Evolutionary conservation across 1,284 basidiomycete genomes (phyloP).

Genomic region (Trichosporon asahii): DNA sequence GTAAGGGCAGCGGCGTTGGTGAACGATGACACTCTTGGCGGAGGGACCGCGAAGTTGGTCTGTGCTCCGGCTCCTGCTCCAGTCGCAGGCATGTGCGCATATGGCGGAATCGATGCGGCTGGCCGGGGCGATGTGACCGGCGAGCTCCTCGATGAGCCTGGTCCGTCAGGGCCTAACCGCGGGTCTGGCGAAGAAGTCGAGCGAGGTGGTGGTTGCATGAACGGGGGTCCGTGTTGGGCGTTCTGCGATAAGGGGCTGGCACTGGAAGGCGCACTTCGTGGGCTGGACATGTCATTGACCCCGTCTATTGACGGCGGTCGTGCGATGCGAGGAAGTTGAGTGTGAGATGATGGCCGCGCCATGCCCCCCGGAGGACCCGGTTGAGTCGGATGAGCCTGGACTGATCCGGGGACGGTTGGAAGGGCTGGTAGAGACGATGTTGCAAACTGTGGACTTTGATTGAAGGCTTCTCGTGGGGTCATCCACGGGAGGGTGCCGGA

Average conservation of each 20-base stretch:
- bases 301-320: slow-evolving; percentile 6
- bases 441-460: background rate
- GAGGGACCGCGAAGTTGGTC: slow-evolving; percentile 9
- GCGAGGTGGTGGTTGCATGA: slow-evolving; percentile 29
- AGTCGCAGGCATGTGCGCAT: background rate
- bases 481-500: slow-evolving; percentile 23
- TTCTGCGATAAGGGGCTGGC: background rate
- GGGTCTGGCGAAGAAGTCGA: slow-evolving; percentile 44
- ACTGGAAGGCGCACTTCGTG: slow-evolving; percentile 31
- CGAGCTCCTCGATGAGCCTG: slow-evolving; percentile 29
- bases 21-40: slow-evolving; percentile 15
- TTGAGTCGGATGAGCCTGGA: background rate
- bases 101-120: background rate
- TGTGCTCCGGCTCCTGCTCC: slow-evolving; percentile 7
- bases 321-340: slow-evolving; percentile 11
- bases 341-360: slow-evolving; percentile 1
- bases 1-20: slow-evolving; percentile 21
- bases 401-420: background rate
- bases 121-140: slow-evolving; percentile 26
- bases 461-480: slow-evolving; percentile 11
- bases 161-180: slow-evolving; percentile 20
- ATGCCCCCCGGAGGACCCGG: background rate
- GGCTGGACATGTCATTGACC: slow-evolving; percentile 22
- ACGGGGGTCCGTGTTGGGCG: background rate
- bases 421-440: slow-evolving; percentile 4